Conservation (phyloP, 495 filamentous ascomycete species). For the Entonaema liquescens region DNA sequence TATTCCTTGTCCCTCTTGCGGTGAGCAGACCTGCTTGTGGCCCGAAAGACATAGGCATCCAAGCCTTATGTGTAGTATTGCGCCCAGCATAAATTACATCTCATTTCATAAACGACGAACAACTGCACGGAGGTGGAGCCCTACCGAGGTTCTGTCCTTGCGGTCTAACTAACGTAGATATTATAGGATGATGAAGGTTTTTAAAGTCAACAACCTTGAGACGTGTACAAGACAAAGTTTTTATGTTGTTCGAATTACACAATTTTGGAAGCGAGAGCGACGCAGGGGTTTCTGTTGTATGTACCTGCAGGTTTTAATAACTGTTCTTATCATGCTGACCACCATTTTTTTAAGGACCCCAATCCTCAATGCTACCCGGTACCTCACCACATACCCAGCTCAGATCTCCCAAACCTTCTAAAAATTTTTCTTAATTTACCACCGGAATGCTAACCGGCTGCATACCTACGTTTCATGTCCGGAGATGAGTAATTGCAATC, state of each 20-base stretch:
- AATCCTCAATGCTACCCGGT: neutral
- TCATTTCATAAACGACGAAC: constrained; percentile 28
- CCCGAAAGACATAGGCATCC: neutral
- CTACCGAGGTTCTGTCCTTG: constrained; percentile 10
- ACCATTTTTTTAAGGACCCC: constrained; percentile 16
- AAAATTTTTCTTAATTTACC: neutral
- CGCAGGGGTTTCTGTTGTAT: constrained; percentile 15
- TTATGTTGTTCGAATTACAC: constrained; percentile 16
- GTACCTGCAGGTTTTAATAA: constrained; percentile 37
- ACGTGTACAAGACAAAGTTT: neutral
- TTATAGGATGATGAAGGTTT: constrained; percentile 11
- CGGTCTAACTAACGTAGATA: constrained; percentile 24
- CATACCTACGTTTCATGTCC: constrained; percentile 23
- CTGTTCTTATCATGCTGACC: constrained; percentile 19
- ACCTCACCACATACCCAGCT: neutral
- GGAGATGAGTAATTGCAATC: neutral
- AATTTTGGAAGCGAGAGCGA: constrained; percentile 28
- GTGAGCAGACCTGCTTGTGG: neutral
- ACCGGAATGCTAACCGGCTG: neutral
- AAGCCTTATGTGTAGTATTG: constrained; percentile 20
- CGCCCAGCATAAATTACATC: constrained; percentile 22
- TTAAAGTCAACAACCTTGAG: constrained; percentile 4
- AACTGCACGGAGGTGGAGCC: constrained; percentile 21
- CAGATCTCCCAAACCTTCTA: neutral
- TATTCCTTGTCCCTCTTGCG: neutral